Base-by-base conservation (phyloP, 1,284 basidiomycete genomes). In the Cronartium ribicola region DNA sequence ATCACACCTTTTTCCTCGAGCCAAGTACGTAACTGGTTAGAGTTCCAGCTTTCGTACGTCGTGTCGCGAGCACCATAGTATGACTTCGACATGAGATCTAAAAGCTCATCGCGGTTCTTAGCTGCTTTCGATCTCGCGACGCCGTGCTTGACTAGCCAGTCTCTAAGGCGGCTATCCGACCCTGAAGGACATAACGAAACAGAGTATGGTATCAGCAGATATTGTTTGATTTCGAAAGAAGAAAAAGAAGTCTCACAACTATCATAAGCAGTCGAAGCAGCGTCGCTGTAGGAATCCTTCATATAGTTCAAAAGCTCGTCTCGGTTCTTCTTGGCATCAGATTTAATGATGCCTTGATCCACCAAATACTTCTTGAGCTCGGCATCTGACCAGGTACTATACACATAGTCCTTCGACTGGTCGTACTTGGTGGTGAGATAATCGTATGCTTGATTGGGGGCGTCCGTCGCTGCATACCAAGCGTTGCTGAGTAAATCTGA, bases 331-430 rank as follows among this genome's bases (percentile, higher is more conserved):
- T 78, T 75, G 29, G 79, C 76, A 37, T 72, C 69, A 66, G 87
- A 85, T 79, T 90, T 87, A 76, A 92, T 80, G 46, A 91, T 82
- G 43, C 89, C 88, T 79, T 90, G 87, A 59, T 88, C 84, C 78
- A 89, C 87, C 63, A 94, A 86, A 83, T 89, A 96, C 0, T 81
- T 81, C 62, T 87, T 84, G 61, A 91, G 82, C 76, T 85, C 84
- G 79, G 85, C 88, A 78, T 95, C 91, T 75, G 89, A 87, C 94
- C 94, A 95, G 1, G 88, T 86, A 0, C 90, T 91, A 81, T 90
- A 94, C 6, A 93, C 82, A 78, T 93, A 94, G 81, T 96, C 92
- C 80, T 88, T 90, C 41, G 88, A 82, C 76, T 90, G 87, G 64
- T 73, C 70, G 13, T 44, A 66, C 39, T 66, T 66, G 37, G 44